Base-by-base conservation (phyloP, 78 protist species). In the Dictyostelium capitatum region DNA sequence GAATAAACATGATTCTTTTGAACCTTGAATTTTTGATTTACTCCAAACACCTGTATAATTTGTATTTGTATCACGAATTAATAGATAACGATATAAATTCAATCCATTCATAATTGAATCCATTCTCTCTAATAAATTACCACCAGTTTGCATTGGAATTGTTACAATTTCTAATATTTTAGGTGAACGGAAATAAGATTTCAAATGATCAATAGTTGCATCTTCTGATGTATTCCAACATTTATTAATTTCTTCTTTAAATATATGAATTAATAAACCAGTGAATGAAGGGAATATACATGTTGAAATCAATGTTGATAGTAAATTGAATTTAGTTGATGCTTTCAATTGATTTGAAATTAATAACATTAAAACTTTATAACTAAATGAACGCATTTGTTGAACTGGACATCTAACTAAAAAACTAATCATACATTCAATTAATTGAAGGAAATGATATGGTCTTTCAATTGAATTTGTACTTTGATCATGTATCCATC, bases 261-360 rank as follows among this genome's bases (percentile, higher is more conserved):
- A 56, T 14, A 87, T 48, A 75, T 87, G 93, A n/a, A 87, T 51
- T 46, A 87, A 17, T 4, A 87, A 19, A 10, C 93, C 93, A 46
- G 93, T 87, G 79, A 87, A 87, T 7, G 93, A 77, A 3, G 93
- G 93, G 93, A 87, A 87, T 59, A 30, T 65, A 50, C 93, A 87
- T 0, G 83, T 74, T 0, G 57, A 43, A n/a, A 87, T 87, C 4
- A 87, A 43, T 6, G 30, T 54, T 0, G 80, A n/a, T 6, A 87
- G 6, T 3, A 78, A 19, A 77, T 87, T 77, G 30, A 87, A 87
- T 48, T 82, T 51, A 5, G 84, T 77, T 1, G 75, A 41, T 46
- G 93, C 62, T 19, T 65, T 37, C 25, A 87, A 12, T 7, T 6
- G 23, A 6, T 67, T 32, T 4, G 41, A 32, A 48, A 37, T 51